phyloP scores from a whole-genome alignment of 2,329 filamentous ascomycete species.

The Apiospora malaysiana region DNA sequence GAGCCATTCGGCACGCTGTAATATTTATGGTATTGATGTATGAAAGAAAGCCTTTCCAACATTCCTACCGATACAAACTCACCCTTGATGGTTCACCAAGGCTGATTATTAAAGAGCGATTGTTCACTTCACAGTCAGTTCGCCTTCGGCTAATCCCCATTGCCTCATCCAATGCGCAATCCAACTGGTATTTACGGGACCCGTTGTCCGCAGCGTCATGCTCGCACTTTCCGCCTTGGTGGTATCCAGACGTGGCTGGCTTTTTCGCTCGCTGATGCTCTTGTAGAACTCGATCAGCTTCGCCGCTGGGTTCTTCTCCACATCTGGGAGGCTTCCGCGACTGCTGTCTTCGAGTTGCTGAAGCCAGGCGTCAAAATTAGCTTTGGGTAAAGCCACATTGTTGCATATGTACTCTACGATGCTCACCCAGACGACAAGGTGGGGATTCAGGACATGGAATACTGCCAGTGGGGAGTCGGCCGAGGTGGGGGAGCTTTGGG shows the following conservation, averaged over 20 bases:
- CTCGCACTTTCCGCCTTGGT: conserved; percentile 18
- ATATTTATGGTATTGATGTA: too few species aligned
- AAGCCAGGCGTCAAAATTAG: not conserved
- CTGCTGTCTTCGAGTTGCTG: not conserved
- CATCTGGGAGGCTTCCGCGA: not conserved
- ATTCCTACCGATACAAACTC: too few species aligned
- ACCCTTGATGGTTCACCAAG: too few species aligned
- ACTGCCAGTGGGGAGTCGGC: not conserved
- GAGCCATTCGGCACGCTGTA: too few species aligned
- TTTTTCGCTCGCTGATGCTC: not conserved
- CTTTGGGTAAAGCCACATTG: not conserved
- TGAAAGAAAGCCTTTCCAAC: too few species aligned
- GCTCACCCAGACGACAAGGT: not conserved
- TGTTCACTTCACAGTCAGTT: not conserved
- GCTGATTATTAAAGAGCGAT: too few species aligned
- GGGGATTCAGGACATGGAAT: not conserved
- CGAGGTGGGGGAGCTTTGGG: not conserved
- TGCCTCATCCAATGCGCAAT: conserved; percentile 22
- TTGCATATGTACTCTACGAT: not conserved
- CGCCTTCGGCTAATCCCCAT: conserved; percentile 2
- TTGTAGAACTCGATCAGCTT: conserved; percentile 23
- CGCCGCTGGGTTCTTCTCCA: conserved; percentile 21
- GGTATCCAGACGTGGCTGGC: not conserved
- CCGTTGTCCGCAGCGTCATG: conserved; percentile 10
- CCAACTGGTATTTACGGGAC: conserved; percentile 4